phyloP scores from a whole-genome alignment of 2,329 filamentous ascomycete species.

The Pyricularia sp. region DNA sequence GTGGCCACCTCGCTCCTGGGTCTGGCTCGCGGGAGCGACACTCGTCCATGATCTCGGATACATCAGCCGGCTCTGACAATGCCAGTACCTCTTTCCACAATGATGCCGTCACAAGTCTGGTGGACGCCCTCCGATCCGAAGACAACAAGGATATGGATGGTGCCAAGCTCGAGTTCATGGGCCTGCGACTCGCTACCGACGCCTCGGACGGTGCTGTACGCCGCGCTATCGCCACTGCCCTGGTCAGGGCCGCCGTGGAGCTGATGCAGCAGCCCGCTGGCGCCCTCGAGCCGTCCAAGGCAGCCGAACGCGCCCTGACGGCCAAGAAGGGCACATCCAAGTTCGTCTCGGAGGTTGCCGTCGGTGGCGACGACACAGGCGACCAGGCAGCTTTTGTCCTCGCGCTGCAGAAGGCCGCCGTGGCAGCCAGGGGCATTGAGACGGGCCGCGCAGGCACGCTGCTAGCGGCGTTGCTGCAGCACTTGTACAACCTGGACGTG shows the following conservation, averaged over 20 bases:
- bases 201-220: conserved; percentile 83
- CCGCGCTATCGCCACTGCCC: conserved; percentile 70
- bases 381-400: conserved; percentile 82
- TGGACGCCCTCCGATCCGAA: conserved; percentile 67
- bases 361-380: conserved; percentile 46
- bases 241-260: conserved; percentile 68
- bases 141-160: conserved; percentile 67
- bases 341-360: conserved; percentile 46
- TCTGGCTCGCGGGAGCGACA: conserved; percentile 10
- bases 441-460: conserved; percentile 41
- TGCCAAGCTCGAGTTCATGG: conserved; percentile 80
- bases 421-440: conserved; percentile 30
- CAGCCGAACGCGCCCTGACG: conserved; percentile 48
- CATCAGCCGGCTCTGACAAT: conserved; percentile 30
- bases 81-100: conserved; percentile 52
- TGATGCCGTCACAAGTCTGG: conserved; percentile 75
- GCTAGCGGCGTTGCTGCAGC: conserved; percentile 67
- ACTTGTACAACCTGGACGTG: conserved; percentile 72
- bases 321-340: conserved; percentile 37
- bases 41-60: neutral
- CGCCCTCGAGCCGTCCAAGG: conserved; percentile 45
- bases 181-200: conserved; percentile 79
- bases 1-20: conserved; percentile 14
- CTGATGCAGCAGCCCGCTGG: conserved; percentile 41
- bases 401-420: conserved; percentile 59